Base-by-base conservation (phyloP, 192 early-diverging fungal genomes). In the Coemansia sp. region DNA sequence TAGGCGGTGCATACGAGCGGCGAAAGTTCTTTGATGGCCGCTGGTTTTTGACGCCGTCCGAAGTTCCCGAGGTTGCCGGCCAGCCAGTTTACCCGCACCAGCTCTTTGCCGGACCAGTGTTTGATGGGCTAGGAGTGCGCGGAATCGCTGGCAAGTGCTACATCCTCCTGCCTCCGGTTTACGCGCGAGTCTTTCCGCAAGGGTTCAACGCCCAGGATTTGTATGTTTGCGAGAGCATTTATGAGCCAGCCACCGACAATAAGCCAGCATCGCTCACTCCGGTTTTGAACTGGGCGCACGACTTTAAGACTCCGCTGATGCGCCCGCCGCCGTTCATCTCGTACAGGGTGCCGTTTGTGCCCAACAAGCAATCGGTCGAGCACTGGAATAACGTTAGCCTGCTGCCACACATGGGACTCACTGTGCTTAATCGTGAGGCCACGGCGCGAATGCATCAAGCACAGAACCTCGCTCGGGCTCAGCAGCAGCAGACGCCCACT, bases 21-120 rank as follows among this genome's bases (percentile, higher is more conserved):
- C 74, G 75, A 54, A 83, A 83, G 71, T 77, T 62, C 32, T 74
- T 83, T n/a, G 80, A 83, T 41, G 80, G 80, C 6, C 56, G 57
- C 64, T 83, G 80, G 80, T 57, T 83, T 14, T 39, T 83, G 57
- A 83, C 71, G 39, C 80, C 80, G 19, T 67, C 74, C 4, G 80
- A 83, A 42, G 65, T 83, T 35, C 75, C 80, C n/a, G 75, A 83
- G 64, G 27, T 74, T 58, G 65, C 63, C 11, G 71, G 71, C 36
- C 80, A 74, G 70, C 58, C 64, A 1, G 70, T 83, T 9, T 83
- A 83, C 22, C 80, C 80, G 19, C 80, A 83, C 42, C 71, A 83
- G 72, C 68, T 83, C 10, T 77, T 83, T 71, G 72, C 43, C 0
- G 80, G 80, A 0, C 71, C 74, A 0, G 41, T 14, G 17, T 83